Conservation (phyloP, 208 protist species). For the Entamoeba invadens region DNA sequence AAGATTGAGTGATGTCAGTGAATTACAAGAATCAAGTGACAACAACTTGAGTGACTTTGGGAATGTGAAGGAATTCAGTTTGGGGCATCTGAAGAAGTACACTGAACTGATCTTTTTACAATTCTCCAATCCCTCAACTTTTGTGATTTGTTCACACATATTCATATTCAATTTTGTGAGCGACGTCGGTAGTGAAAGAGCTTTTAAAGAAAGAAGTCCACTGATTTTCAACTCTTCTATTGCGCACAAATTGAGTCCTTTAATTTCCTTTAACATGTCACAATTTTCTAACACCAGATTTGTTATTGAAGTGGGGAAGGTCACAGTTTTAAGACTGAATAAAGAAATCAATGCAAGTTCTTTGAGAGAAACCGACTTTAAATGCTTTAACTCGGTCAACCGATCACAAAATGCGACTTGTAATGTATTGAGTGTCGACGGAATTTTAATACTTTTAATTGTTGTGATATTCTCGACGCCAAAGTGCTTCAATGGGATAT, state of each 20-base stretch:
- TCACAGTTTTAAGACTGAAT: background rate
- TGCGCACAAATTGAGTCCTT: background rate
- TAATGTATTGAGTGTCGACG: background rate
- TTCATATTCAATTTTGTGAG: background rate
- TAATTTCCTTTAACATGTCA: background rate
- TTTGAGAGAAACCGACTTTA: background rate
- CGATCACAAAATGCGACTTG: background rate
- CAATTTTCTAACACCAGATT: background rate
- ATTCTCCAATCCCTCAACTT: background rate
- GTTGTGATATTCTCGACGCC: background rate
- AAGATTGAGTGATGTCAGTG: background rate
- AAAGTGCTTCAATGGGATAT: background rate
- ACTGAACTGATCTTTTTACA: background rate
- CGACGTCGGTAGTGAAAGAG: background rate
- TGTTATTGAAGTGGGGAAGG: background rate
- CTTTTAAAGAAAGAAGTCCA: background rate
- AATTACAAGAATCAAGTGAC: background rate
- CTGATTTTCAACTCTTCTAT: background rate
- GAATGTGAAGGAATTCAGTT: background rate
- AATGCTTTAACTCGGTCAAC: background rate
- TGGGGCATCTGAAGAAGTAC: background rate
- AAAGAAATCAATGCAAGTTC: background rate
- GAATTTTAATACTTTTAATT: background rate
- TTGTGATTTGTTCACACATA: background rate
- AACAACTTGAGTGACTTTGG: background rate